Conservation (phyloP, 179 eudicot genomes). For the Heliamphora pulchella region DNA sequence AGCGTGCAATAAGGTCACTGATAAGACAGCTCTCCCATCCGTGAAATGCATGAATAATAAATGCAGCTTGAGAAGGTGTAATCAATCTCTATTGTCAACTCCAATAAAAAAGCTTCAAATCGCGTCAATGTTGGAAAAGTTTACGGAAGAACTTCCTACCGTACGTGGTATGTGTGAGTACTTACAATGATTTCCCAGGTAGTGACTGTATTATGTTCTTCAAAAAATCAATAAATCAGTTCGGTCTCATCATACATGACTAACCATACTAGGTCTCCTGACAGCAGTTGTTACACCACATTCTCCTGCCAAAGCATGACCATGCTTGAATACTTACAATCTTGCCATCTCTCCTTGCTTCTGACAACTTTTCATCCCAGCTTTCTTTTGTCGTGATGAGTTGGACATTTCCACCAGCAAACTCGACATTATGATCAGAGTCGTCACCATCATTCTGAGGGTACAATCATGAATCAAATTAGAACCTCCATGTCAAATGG, state of each 20-base stretch:
- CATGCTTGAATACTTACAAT: conserved; percentile 49
- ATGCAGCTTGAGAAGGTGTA: background rate
- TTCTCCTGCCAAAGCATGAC: background rate
- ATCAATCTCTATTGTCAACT: background rate
- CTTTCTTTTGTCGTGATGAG: conserved; percentile 67
- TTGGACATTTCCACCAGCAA: conserved; percentile 85
- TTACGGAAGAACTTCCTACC: too few relatives aligned
- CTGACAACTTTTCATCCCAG: conserved; percentile 75
- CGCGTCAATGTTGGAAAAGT: background rate
- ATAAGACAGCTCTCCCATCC: conserved; percentile 3
- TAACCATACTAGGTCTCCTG: background rate
- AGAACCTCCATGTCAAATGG: conserved; percentile 9
- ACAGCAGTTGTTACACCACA: background rate
- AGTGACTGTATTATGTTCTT: background rate
- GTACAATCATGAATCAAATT: conserved; percentile 22
- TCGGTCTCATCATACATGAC: background rate
- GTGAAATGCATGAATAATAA: background rate
- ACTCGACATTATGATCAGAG: conserved; percentile 41
- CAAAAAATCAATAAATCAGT: background rate
- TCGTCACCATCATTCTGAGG: conserved; percentile 41
- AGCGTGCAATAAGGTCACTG: too few relatives aligned
- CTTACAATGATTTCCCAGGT: background rate
- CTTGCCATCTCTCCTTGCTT: conserved; percentile 71
- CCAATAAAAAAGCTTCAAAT: background rate
- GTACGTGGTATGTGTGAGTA: background rate